phyloP scores from a whole-genome alignment of 768 basidiomycete genomes.

The Kwoniella sp. region DNA sequence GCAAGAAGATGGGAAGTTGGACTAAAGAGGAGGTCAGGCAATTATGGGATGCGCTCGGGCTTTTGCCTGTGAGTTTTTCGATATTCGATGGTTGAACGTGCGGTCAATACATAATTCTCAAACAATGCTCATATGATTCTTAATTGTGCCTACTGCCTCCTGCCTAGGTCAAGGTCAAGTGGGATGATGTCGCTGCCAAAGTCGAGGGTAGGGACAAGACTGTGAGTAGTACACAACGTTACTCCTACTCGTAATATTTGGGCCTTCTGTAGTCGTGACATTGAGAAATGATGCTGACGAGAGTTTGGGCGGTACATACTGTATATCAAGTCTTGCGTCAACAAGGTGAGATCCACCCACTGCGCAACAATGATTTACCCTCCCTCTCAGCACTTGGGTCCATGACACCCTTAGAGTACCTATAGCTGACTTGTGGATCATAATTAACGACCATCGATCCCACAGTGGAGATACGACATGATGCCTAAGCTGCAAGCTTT shows the following conservation, averaged over 20 bases:
- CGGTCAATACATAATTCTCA: too few species aligned
- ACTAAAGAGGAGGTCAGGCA: constrained; percentile 28
- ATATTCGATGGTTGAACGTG: too few species aligned
- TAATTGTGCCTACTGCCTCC: too few species aligned
- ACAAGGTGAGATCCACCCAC: too few species aligned
- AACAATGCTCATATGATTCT: too few species aligned
- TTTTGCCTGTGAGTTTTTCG: constrained; percentile 31
- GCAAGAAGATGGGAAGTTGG: constrained; percentile 24
- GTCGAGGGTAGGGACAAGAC: constrained; percentile 34
- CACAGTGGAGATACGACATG: constrained; percentile 38
- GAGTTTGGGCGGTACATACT: too few species aligned
- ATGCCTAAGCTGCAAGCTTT: constrained; percentile 34
- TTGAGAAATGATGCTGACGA: constrained; percentile 1
- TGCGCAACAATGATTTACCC: too few species aligned
- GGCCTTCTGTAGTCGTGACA: constrained; percentile 6
- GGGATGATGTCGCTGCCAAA: constrained; percentile 31
- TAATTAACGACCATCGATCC: too few species aligned
- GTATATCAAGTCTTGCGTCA: constrained; percentile 33
- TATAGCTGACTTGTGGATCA: too few species aligned
- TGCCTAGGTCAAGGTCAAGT: constrained; percentile 23
- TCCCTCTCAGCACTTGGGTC: too few species aligned
- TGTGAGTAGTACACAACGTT: neutral
- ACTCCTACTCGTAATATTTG: too few species aligned
- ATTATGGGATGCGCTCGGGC: constrained; percentile 31
- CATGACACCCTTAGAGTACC: too few species aligned